phyloP scores from a whole-genome alignment of 306 rosid genomes.

The Malus sylvestris region DNA sequence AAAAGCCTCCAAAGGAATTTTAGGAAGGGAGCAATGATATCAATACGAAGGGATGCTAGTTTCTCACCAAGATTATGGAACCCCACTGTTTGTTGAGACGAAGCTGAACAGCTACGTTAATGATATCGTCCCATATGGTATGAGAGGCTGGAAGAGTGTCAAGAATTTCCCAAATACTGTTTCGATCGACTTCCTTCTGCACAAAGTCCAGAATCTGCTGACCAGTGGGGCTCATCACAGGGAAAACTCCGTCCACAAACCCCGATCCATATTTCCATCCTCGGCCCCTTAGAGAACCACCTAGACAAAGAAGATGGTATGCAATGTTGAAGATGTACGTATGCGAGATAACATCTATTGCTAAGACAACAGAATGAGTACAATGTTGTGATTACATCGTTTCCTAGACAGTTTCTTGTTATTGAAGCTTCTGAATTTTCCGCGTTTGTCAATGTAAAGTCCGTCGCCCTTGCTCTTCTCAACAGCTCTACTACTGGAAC shows the following conservation, averaged over 20 bases:
- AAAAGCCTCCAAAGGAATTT: too few relatives aligned
- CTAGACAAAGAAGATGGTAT: slow-evolving; percentile 29
- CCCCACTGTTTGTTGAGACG: slow-evolving; percentile 76
- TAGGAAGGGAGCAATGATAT: neutral
- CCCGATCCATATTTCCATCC: slow-evolving; percentile 98
- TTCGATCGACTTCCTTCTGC: slow-evolving; percentile 42
- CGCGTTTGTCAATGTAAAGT: slow-evolving; percentile 62
- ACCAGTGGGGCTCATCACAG: slow-evolving; percentile 69
- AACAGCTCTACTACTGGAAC: slow-evolving; percentile 37
- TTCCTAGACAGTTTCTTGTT: slow-evolving; percentile 77
- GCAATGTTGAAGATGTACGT: slow-evolving; percentile 13
- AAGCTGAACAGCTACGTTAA: slow-evolving; percentile 80
- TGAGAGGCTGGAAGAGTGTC: slow-evolving; percentile 66
- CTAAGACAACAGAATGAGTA: slow-evolving; percentile 1
- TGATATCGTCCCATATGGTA: slow-evolving; percentile 74
- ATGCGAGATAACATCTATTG: slow-evolving; percentile 6
- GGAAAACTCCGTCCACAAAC: slow-evolving; percentile 89
- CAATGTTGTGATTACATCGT: slow-evolving; percentile 40
- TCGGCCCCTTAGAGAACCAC: slow-evolving; percentile 88
- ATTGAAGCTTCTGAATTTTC: slow-evolving; percentile 73
- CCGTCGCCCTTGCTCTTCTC: slow-evolving; percentile 68
- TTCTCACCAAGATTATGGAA: slow-evolving; percentile 64
- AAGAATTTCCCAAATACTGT: slow-evolving; percentile 52
- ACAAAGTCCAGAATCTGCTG: slow-evolving; percentile 54
- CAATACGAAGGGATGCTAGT: neutral